Percentiles rank a stretch among this genome's conserved stretches.
Evolutionary conservation across 352 stramenopile genomes (phyloP).

Genomic region (Pythium utonaiense): DNA sequence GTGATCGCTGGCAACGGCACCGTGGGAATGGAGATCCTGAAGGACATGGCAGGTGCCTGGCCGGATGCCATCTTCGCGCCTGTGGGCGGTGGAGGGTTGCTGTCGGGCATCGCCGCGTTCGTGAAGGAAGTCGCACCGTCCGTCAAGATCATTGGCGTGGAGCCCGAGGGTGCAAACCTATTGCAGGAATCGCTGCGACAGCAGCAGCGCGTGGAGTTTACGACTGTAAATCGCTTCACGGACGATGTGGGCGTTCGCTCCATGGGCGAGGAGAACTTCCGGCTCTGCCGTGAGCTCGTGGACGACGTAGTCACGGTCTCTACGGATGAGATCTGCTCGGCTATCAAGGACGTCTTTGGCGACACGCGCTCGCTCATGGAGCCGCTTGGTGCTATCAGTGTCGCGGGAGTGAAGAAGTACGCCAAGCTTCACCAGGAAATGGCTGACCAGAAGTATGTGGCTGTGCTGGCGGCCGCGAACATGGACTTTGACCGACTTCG

Average conservation of each 20-base stretch:
- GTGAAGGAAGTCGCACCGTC: slow-evolving; percentile 78
- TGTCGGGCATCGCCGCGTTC: slow-evolving; percentile 94
- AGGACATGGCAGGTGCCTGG: slow-evolving; percentile 83
- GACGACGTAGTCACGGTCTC: slow-evolving; percentile 97
- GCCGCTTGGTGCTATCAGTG: slow-evolving; percentile 91
- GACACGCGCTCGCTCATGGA: slow-evolving; percentile 95
- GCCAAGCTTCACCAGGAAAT: slow-evolving; percentile 36
- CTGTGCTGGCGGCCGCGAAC: slow-evolving; percentile 97
- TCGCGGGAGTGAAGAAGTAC: slow-evolving; percentile 96
- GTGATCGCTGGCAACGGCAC: slow-evolving; percentile 98
- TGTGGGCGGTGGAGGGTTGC: slow-evolving; percentile 95
- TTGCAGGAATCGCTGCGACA: slow-evolving; percentile 89
- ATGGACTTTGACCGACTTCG: slow-evolving; percentile 99
- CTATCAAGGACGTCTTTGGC: slow-evolving; percentile 93
- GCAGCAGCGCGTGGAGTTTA: slow-evolving; percentile 86
- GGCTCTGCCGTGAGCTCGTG: slow-evolving; percentile 91
- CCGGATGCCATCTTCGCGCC: slow-evolving; percentile 97
- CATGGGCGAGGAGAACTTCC: slow-evolving; percentile 94
- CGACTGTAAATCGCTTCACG: slow-evolving; percentile 94
- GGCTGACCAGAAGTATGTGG: slow-evolving; percentile 87
- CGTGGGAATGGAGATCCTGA: slow-evolving; percentile 93
- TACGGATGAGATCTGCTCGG: slow-evolving; percentile 94
- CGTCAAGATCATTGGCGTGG: slow-evolving; percentile 96
- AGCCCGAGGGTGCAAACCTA: slow-evolving; percentile 93
- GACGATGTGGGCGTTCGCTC: slow-evolving; percentile 95